These are phyloP conservation scores for Barnettozyma populi DNA, from an alignment of 805 yeast genomes.

Conservation along the genomic window DNA sequence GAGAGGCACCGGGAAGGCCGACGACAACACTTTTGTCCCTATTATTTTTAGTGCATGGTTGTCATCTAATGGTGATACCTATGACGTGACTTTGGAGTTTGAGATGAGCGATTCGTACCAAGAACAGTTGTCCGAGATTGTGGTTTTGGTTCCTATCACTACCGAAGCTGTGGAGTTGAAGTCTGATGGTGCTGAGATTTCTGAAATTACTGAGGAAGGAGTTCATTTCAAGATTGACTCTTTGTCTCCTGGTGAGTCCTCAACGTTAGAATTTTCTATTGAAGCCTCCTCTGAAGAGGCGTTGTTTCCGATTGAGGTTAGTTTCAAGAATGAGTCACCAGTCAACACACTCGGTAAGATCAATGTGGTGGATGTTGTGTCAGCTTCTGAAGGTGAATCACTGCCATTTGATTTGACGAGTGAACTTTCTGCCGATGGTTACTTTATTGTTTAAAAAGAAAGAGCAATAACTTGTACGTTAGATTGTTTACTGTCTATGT, in stretches of 20 bases:
- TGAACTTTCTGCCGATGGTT: conserved; percentile 53
- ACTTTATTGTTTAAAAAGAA: conserved; percentile 38
- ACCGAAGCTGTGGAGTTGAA: conserved; percentile 48
- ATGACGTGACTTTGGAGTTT: conserved; percentile 83
- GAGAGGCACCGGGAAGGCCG: conserved; percentile 67
- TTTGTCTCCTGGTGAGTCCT: conserved; percentile 49
- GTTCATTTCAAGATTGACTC: conserved; percentile 57
- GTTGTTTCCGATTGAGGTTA: conserved; percentile 81
- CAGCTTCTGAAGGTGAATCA: conserved; percentile 44
- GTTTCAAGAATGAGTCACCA: conserved; percentile 46
- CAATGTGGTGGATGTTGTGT: conserved; percentile 53
- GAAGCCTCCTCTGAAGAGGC: conserved; percentile 70
- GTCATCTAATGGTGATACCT: conserved; percentile 51
- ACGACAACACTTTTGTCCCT: conserved; percentile 53
- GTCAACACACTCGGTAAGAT: conserved; percentile 60
- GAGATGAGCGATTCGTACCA: conserved; percentile 52
- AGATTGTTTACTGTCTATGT: not conserved
- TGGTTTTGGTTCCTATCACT: conserved; percentile 61
- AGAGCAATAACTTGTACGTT: not conserved
- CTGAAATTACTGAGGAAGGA: conserved; percentile 62
- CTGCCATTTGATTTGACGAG: conserved; percentile 67
- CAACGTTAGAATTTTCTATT: conserved; percentile 74
- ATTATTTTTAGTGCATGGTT: conserved; percentile 83
- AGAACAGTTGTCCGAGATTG: conserved; percentile 47
- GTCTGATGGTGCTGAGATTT: conserved; percentile 49